Base-by-base conservation (phyloP, 441 rosid genomes). In the Aleurites moluccanus region DNA sequence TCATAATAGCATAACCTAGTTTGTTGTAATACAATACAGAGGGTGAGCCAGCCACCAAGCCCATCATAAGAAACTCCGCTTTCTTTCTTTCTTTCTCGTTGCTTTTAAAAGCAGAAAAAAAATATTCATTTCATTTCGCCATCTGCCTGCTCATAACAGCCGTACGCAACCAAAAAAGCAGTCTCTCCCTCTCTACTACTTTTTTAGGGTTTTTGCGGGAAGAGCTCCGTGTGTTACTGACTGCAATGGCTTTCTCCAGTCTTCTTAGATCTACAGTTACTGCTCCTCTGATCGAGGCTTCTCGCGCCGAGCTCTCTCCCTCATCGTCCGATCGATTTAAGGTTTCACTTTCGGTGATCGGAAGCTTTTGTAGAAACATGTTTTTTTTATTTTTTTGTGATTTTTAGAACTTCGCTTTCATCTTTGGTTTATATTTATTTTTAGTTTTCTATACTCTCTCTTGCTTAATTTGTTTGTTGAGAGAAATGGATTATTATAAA, bases 261-360 rank as follows among this genome's bases (percentile, higher is more conserved):
- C 84, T 88, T 68, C 40, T 89, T 85, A 88, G 97, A 92, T 90
- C 94, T 69, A 65, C 88, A 5, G 73, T 89, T 75, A 53, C 88
- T 77, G 75, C 86, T 76, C 18, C 91, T 21, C 73, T 76, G 11
- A 55, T 75, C 53, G 69, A 77, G 25, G 80, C 79, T 27, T 75
- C 61, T 73, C 25, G 85, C 69, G 73, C 80, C 80, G 78, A 81
- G 79, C 83, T 75, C 27, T 84, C 88, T 3, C 68, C 80, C 50
- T 78, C 88, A 0, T n/a, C 87, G 45, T 78, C 80, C 82, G 74
- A 80, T 83, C 87, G 69, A 10, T 83, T 84, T 76, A 82, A 86
- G 96, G 92, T 93, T 67, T 73, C 56, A 53, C 59, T 16, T 27
- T 64, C 21, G 21, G 18, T 15, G 25, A 69, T 7, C 50, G 11